Evolutionary conservation across 345 rosid species (phyloP).

Genomic region (Mercurialis annua): DNA sequence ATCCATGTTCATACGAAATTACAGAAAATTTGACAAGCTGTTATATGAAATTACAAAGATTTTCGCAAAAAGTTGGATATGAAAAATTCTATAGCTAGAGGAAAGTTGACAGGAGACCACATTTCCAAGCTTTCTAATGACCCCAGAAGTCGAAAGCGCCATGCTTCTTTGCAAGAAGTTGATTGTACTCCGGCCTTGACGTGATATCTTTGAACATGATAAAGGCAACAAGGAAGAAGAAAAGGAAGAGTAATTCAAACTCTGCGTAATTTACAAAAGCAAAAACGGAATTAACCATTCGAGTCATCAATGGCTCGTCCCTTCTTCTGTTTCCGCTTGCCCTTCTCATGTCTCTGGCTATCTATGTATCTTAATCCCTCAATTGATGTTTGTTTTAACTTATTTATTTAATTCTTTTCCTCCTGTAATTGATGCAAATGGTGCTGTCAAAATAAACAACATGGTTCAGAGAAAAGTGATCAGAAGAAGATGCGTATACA

Average conservation of each 20-base stretch:
- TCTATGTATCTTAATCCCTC: conserved; percentile 5
- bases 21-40: too few relatives aligned
- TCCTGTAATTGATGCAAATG: background rate
- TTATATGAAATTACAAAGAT: background rate
- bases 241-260: conserved; percentile 64
- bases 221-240: conserved; percentile 56
- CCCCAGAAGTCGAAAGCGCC: conserved; percentile 53
- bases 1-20: background rate
- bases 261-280: conserved; percentile 43
- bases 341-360: conserved; percentile 30
- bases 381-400: background rate
- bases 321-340: conserved; percentile 21
- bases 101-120: background rate
- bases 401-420: background rate
- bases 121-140: conserved; percentile 22
- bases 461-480: background rate
- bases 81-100: background rate
- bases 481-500: background rate
- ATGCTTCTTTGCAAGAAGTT: conserved; percentile 63
- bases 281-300: conserved; percentile 36
- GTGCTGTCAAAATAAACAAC: background rate
- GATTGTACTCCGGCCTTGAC: conserved; percentile 61
- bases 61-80: background rate
- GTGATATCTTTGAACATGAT: conserved; percentile 65
- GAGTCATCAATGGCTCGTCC: conserved; percentile 43